phyloP scores from a whole-genome alignment of 208 protist genomes.

The Leishmania mexicana region DNA sequence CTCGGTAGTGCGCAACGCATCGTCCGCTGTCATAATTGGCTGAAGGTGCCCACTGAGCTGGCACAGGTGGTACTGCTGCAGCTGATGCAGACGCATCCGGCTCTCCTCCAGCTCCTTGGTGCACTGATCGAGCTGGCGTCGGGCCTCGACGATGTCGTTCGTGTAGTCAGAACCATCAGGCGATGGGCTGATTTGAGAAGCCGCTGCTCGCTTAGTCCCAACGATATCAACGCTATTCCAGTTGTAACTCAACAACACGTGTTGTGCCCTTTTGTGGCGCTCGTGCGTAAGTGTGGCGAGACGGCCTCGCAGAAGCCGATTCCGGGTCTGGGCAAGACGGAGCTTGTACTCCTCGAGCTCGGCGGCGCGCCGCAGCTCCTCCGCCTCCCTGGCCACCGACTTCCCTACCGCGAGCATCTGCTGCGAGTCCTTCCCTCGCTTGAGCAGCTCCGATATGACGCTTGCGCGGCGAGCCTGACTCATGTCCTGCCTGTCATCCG shows the following conservation, averaged over 20 bases:
- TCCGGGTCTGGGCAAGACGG: conserved; percentile 37
- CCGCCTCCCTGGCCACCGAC: conserved; percentile 24
- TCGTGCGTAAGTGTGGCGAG: conserved; percentile 35
- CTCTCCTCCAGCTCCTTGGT: conserved; percentile 43
- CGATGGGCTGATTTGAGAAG: neutral
- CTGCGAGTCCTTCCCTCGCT: conserved; percentile 28
- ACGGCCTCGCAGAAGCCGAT: conserved; percentile 40
- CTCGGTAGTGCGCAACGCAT: conserved; percentile 41
- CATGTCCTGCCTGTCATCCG: neutral
- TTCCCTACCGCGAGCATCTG: conserved; percentile 18
- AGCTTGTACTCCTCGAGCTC: conserved; percentile 59
- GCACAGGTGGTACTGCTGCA: conserved; percentile 57
- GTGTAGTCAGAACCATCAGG: conserved; percentile 13
- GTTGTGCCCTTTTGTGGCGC: conserved; percentile 9
- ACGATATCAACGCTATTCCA: too few relatives aligned
- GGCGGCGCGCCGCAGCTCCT: conserved; percentile 42
- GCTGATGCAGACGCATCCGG: conserved; percentile 40
- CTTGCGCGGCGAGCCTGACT: neutral
- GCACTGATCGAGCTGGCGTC: conserved; percentile 47
- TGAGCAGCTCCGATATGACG: conserved; percentile 18
- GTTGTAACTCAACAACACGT: neutral
- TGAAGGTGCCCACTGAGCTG: conserved; percentile 65
- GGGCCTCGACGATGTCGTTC: conserved; percentile 43
- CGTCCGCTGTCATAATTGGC: conserved; percentile 30
- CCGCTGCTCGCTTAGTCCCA: neutral